Evolutionary conservation across 2,329 filamentous ascomycete species (phyloP).

Genomic region (Didymella pomorum): DNA sequence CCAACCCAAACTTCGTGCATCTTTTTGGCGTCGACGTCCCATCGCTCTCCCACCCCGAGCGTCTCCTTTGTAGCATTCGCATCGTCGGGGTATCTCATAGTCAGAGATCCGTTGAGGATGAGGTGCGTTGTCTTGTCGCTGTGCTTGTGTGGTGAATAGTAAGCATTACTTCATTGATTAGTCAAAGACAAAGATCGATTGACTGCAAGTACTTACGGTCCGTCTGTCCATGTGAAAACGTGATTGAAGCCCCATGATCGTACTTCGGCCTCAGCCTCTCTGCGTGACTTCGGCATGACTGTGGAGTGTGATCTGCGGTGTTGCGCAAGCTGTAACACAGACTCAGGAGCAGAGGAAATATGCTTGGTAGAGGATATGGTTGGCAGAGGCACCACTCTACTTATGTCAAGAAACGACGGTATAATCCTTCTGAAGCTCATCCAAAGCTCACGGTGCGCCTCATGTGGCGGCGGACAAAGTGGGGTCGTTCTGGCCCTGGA

Average conservation of each 20-base stretch:
- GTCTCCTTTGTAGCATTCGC: conserved; percentile 63
- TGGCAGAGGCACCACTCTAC: too few species aligned
- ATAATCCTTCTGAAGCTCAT: not conserved
- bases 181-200: too few species aligned
- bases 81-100: conserved; percentile 72
- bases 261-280: conserved; percentile 67
- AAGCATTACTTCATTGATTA: conserved; percentile 55
- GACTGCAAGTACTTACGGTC: conserved; percentile 61
- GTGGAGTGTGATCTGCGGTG: not conserved
- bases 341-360: not conserved
- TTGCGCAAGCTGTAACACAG: not conserved
- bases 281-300: conserved; percentile 52
- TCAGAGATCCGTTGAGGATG: conserved; percentile 70
- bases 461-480: conserved; percentile 7
- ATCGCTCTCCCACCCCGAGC: conserved; percentile 66
- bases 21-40: conserved; percentile 71
- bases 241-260: conserved; percentile 72
- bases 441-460: conserved; percentile 5
- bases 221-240: conserved; percentile 77
- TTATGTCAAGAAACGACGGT: not conserved
- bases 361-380: not conserved
- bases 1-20: conserved; percentile 77
- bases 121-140: conserved; percentile 72
- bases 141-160: conserved; percentile 75
- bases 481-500: conserved; percentile 7